These are phyloP conservation scores for Phytophthora pluvialis DNA, from an alignment of 352 stramenopile genomes.

Conservation along the genomic window DNA sequence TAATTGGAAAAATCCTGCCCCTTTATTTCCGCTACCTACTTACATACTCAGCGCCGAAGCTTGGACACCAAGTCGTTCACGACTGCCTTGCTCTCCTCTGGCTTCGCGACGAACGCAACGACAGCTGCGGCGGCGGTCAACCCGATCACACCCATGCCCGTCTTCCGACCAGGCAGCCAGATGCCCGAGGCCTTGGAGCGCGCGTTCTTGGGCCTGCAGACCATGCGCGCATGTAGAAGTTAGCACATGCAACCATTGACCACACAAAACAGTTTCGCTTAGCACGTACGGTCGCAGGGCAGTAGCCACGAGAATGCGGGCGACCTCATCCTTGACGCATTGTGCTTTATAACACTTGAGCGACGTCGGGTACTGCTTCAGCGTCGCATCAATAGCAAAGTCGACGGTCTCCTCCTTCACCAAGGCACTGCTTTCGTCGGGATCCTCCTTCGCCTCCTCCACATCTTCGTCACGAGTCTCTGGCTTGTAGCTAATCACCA, in stretches of 20 bases:
- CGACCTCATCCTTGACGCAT: constrained; percentile 43
- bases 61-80: constrained; percentile 33
- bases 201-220: constrained; percentile 53
- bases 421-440: constrained; percentile 23
- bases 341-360: constrained; percentile 50
- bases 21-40: constrained; percentile 21
- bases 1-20: background rate
- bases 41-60: constrained; percentile 34
- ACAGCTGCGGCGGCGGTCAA: constrained; percentile 18
- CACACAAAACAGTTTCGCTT: constrained; percentile 3
- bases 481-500: constrained; percentile 65
- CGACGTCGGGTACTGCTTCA: constrained; percentile 57
- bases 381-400: constrained; percentile 52
- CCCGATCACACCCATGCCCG: constrained; percentile 15
- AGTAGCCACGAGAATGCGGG: constrained; percentile 49
- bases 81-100: constrained; percentile 38
- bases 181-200: constrained; percentile 48
- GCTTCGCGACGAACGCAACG: constrained; percentile 33
- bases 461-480: constrained; percentile 24
- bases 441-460: constrained; percentile 15
- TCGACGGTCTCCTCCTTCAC: constrained; percentile 31
- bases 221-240: constrained; percentile 1
- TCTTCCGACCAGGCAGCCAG: constrained; percentile 29
- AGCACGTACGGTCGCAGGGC: constrained; percentile 61
- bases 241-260: background rate